Percentiles rank a stretch among this genome's conserved stretches.
These are phyloP conservation scores for Chlamydomonas eustigma DNA, from an alignment of 139 green algal genomes.

Conservation along the genomic window DNA sequence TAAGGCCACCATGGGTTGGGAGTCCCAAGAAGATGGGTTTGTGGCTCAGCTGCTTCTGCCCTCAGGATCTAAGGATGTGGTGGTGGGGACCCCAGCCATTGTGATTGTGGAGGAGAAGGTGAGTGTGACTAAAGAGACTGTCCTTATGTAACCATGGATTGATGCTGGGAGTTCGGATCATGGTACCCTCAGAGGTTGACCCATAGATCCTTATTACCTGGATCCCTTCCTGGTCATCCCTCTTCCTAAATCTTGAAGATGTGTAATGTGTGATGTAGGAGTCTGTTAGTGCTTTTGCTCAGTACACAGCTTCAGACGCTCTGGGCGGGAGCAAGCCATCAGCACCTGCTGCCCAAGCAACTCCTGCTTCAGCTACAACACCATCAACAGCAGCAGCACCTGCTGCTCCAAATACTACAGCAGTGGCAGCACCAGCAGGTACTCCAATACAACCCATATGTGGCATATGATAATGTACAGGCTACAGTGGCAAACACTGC, in stretches of 20 bases:
- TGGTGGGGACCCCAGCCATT: constrained; percentile 62
- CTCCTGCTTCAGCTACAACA: background rate
- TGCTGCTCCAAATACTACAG: too few relatives aligned
- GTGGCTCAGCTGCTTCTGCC: constrained; percentile 82
- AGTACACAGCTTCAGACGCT: constrained; percentile 59
- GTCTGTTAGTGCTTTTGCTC: constrained; percentile 57
- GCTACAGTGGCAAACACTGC: too few relatives aligned
- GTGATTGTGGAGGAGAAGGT: constrained; percentile 69
- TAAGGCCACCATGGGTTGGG: constrained; percentile 94
- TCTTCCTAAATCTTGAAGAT: too few relatives aligned
- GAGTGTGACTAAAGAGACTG: background rate
- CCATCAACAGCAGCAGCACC: constrained; percentile 6
- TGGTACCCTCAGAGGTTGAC: too few relatives aligned
- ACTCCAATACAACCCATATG: too few relatives aligned
- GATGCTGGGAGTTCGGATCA: too few relatives aligned
- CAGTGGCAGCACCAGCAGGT: too few relatives aligned
- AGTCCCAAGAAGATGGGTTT: constrained; percentile 89
- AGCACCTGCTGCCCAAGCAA: constrained; percentile 16
- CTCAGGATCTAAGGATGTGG: constrained; percentile 61
- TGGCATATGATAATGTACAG: too few relatives aligned
- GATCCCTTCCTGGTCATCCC: too few relatives aligned
- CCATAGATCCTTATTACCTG: too few relatives aligned
- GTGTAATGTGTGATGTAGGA: constrained; percentile 26
- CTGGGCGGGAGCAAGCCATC: constrained; percentile 12
- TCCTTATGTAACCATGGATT: background rate